phyloP scores from a whole-genome alignment of 208 protist species.

The Leptomonas pyrrhocoris region DNA sequence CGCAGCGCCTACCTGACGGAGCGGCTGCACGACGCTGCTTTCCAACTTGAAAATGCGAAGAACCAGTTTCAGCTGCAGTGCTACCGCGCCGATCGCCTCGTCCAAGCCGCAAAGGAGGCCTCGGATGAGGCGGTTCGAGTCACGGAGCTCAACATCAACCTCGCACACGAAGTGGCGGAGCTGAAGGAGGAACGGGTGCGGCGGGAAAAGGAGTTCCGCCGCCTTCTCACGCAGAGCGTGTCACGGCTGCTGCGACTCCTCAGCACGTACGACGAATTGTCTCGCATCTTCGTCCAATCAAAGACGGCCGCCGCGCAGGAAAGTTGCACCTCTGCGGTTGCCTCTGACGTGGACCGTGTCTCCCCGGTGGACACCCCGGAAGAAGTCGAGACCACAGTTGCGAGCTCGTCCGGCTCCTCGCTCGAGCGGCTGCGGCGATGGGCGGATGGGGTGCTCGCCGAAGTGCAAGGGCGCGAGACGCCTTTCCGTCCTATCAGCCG shows the following conservation, averaged over 20 bases:
- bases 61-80: slow-evolving; percentile 92
- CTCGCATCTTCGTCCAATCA: slow-evolving; percentile 21
- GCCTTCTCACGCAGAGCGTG: slow-evolving; percentile 41
- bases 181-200: slow-evolving; percentile 53
- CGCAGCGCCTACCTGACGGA: slow-evolving; percentile 79
- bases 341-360: not conserved
- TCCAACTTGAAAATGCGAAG: slow-evolving; percentile 88
- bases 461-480: slow-evolving; percentile 9
- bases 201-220: slow-evolving; percentile 57
- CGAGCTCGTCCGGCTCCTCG: slow-evolving; percentile 9
- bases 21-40: slow-evolving; percentile 79
- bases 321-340: slow-evolving; percentile 1
- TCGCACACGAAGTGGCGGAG: slow-evolving; percentile 36
- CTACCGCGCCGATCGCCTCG: slow-evolving; percentile 75
- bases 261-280: slow-evolving; percentile 36
- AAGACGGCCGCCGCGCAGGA: slow-evolving; percentile 16
- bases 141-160: slow-evolving; percentile 37
- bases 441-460: slow-evolving; percentile 59
- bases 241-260: slow-evolving; percentile 35
- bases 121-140: slow-evolving; percentile 48
- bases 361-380: not conserved
- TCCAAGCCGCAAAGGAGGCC: slow-evolving; percentile 54
- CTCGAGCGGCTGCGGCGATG: slow-evolving; percentile 55
- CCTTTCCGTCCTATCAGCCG: slow-evolving; percentile 32
- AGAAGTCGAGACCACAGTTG: not conserved